Evolutionary conservation across 257 asterid genomes (phyloP).

Genomic region (Henckelia pumila): DNA sequence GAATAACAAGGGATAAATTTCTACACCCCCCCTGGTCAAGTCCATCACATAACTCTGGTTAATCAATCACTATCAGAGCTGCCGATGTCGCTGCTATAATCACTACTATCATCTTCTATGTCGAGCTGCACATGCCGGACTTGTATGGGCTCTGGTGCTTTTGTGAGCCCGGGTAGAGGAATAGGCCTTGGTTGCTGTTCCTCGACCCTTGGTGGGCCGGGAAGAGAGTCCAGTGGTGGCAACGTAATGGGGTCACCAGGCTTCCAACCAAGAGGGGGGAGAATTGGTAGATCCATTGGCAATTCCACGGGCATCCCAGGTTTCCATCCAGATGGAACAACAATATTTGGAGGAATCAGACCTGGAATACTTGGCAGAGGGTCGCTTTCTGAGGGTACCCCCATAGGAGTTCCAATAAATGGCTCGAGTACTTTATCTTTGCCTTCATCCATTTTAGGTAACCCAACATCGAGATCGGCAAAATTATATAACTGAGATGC

Average conservation of each 20-base stretch:
- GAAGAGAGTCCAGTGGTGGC: conserved; percentile 67
- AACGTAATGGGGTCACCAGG: conserved; percentile 80
- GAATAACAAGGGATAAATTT: background rate
- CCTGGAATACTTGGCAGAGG: conserved; percentile 46
- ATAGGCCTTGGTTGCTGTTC: conserved; percentile 49
- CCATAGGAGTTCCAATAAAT: conserved; percentile 43
- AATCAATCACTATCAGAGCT: conserved; percentile 79
- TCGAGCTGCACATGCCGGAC: conserved; percentile 94
- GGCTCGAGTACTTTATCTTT: conserved; percentile 62
- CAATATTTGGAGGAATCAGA: conserved; percentile 59
- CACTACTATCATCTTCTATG: conserved; percentile 77
- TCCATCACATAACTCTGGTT: conserved; percentile 13
- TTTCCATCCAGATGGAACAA: conserved; percentile 84
- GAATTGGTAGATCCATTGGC: conserved; percentile 67
- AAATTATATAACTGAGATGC: conserved; percentile 68
- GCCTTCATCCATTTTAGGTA: conserved; percentile 62
- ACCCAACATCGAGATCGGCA: conserved; percentile 73
- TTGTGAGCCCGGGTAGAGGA: conserved; percentile 47
- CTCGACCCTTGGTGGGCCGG: conserved; percentile 53
- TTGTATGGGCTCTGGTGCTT: conserved; percentile 72
- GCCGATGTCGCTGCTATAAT: conserved; percentile 28
- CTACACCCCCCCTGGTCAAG: background rate
- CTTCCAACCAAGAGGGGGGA: conserved; percentile 95
- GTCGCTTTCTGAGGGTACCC: conserved; percentile 32
- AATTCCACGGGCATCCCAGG: conserved; percentile 95